Percentiles rank a stretch among this genome's conserved stretches.
Conservation (phyloP, 2,329 filamentous ascomycete species). For the Dactylonectria estremocensis region DNA sequence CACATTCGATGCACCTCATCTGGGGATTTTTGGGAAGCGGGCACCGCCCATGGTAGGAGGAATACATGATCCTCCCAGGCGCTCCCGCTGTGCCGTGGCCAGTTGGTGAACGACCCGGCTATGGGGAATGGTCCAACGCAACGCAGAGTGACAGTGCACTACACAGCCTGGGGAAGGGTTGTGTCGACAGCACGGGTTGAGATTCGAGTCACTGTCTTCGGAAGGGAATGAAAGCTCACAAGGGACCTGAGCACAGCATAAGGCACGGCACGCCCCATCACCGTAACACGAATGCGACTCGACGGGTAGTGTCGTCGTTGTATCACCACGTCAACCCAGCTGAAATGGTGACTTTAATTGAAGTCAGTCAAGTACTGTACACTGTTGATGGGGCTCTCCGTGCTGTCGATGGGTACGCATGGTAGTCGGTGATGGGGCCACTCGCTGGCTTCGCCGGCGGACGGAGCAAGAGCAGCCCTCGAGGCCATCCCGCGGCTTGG, state of each 20-base stretch:
- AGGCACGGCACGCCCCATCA: background rate
- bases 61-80: background rate
- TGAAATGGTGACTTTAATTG: background rate
- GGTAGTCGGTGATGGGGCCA: background rate
- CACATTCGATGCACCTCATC: background rate
- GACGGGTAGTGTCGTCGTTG: background rate
- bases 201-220: background rate
- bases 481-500: conserved; percentile 3
- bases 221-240: background rate
- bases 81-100: conserved; percentile 3
- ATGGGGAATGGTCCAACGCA: conserved; percentile 5
- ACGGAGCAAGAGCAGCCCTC: background rate
- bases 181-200: conserved; percentile 4
- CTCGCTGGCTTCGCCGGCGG: background rate
- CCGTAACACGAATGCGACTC: background rate
- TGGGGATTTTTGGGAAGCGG: background rate
- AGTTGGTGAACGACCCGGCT: background rate
- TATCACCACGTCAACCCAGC: background rate
- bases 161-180: background rate
- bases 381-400: background rate
- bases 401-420: background rate
- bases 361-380: background rate
- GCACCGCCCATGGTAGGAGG: background rate
- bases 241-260: background rate
- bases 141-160: background rate